Evolutionary conservation across 2,329 filamentous ascomycete genomes (phyloP).

Genomic region (Fusarium pseudocircinatum): DNA sequence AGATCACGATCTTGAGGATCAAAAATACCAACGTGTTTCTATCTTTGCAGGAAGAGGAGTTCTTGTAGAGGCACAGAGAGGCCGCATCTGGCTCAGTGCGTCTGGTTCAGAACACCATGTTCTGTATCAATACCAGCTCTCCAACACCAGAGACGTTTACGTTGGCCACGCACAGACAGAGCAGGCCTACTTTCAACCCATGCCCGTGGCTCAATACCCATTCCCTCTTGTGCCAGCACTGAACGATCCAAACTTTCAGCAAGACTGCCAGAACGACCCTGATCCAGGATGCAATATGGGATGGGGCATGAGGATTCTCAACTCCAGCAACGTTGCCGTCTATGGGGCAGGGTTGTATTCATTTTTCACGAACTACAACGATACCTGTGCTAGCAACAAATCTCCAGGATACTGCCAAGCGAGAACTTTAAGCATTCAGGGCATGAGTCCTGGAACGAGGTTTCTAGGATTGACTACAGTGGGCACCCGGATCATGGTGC

Average conservation of each 20-base stretch:
- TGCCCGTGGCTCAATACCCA: constrained; percentile 66
- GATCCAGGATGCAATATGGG: constrained; percentile 62
- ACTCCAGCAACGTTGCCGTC: constrained; percentile 63
- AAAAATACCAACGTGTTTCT: constrained; percentile 58
- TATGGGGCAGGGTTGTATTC: constrained; percentile 75
- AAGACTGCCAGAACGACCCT: constrained; percentile 55
- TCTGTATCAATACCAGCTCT: constrained; percentile 75
- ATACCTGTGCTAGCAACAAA: constrained; percentile 55
- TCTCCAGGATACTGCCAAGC: constrained; percentile 58
- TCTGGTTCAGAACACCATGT: constrained; percentile 72
- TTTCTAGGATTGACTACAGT: constrained; percentile 45
- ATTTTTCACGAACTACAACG: constrained; percentile 73
- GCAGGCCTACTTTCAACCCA: constrained; percentile 76
- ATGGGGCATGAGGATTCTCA: constrained; percentile 72
- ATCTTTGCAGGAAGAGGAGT: constrained; percentile 64
- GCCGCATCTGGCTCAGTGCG: constrained; percentile 68
- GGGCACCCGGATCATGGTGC: constrained; percentile 42
- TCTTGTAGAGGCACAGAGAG: constrained; percentile 52
- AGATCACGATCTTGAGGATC: constrained; percentile 66
- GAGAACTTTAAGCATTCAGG: constrained; percentile 50
- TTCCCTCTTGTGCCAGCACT: constrained; percentile 58
- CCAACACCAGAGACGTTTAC: constrained; percentile 68
- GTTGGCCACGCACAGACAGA: constrained; percentile 75
- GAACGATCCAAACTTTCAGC: constrained; percentile 38
- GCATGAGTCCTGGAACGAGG: constrained; percentile 27